phyloP scores from a whole-genome alignment of 768 basidiomycete genomes.

The Agrocybe praecox region DNA sequence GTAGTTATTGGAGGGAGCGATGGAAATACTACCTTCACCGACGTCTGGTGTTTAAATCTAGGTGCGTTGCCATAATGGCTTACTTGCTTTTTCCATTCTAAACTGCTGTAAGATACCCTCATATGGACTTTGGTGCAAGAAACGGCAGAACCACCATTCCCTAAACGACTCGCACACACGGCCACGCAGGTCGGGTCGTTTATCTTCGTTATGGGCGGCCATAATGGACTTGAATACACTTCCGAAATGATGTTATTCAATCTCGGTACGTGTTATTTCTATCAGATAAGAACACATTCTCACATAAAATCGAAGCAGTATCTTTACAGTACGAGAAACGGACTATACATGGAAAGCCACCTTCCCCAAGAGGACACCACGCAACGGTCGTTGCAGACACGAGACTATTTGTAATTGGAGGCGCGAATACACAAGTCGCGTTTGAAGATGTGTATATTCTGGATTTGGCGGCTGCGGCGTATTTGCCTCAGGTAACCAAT shows the following conservation, averaged over 20 bases:
- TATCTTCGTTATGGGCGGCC: slow-evolving; percentile 87
- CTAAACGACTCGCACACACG: slow-evolving; percentile 80
- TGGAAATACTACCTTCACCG: slow-evolving; percentile 84
- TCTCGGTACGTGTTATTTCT: slow-evolving; percentile 56
- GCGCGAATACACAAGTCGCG: slow-evolving; percentile 81
- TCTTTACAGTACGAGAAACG: slow-evolving; percentile 84
- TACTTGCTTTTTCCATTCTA: neutral
- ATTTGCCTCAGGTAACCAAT: slow-evolving; percentile 87
- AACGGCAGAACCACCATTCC: slow-evolving; percentile 25
- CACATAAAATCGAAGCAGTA: slow-evolving; percentile 44
- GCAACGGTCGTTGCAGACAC: slow-evolving; percentile 81
- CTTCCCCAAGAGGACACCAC: slow-evolving; percentile 83
- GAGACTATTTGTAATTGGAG: slow-evolving; percentile 85
- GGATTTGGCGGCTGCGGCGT: slow-evolving; percentile 86
- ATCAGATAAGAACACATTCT: no score
- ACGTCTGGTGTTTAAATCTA: slow-evolving; percentile 86
- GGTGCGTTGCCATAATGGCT: slow-evolving; percentile 48
- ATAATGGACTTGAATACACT: slow-evolving; percentile 77
- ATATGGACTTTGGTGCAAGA: slow-evolving; percentile 48
- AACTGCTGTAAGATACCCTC: slow-evolving; percentile 36
- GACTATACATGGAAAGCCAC: slow-evolving; percentile 65
- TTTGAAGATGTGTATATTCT: slow-evolving; percentile 87
- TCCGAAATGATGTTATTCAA: slow-evolving; percentile 83
- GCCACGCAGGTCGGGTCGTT: slow-evolving; percentile 92
- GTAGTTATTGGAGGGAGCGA: slow-evolving; percentile 91